These are phyloP conservation scores for Chalciporus sphaerocephalus DNA, from an alignment of 768 basidiomycete species.

Conservation along the genomic window DNA sequence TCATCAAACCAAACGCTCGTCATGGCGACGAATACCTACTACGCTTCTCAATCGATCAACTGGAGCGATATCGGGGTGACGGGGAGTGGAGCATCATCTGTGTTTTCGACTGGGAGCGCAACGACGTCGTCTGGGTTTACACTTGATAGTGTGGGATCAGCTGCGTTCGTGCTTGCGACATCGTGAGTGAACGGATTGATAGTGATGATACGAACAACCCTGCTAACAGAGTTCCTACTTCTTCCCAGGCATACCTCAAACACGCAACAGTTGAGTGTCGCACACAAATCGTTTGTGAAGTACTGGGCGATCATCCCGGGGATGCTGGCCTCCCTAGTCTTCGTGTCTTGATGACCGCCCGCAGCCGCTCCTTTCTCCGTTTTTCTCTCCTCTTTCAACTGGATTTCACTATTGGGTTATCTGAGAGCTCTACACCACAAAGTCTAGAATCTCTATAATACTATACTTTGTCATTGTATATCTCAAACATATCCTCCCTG, in stretches of 20 bases:
- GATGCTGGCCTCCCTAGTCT: not conserved
- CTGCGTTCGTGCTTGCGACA: slow-evolving; percentile 11
- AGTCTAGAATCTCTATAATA: slow-evolving; percentile 15
- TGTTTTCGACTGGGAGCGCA: slow-evolving; percentile 17
- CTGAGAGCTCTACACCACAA: slow-evolving; percentile 5
- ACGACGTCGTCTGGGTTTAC: slow-evolving; percentile 14
- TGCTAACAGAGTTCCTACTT: slow-evolving; percentile 1
- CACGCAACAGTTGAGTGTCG: not conserved
- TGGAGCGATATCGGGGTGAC: slow-evolving; percentile 28
- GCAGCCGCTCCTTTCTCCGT: not conserved
- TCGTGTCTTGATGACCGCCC: not conserved
- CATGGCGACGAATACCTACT: slow-evolving; percentile 49
- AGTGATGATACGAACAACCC: not conserved
- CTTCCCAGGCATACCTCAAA: not conserved
- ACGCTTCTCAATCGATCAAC: slow-evolving; percentile 32
- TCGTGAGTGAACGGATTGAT: slow-evolving; percentile 12
- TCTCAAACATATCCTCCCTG: slow-evolving; percentile 14
- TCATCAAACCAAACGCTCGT: slow-evolving; percentile 42
- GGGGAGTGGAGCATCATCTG: not conserved
- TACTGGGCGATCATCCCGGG: not conserved
- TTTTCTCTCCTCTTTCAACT: too few species aligned
- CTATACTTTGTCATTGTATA: not conserved
- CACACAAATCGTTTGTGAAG: not conserved
- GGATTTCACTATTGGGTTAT: too few species aligned
- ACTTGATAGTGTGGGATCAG: slow-evolving; percentile 18